These are phyloP conservation scores for Parastagonospora nodorum DNA, from an alignment of 2,329 filamentous ascomycete species.

Conservation along the genomic window DNA sequence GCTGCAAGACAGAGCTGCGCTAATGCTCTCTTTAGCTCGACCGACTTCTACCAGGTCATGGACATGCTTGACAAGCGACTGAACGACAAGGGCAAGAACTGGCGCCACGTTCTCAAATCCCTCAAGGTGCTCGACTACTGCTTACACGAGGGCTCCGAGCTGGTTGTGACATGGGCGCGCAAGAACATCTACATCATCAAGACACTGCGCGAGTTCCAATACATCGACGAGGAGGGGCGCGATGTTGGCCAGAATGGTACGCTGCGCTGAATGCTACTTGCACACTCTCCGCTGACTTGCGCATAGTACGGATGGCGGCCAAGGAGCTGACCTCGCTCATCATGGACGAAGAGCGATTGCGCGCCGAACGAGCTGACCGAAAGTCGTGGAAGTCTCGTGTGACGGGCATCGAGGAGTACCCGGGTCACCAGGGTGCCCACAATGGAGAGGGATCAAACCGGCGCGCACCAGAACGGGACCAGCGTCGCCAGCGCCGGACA, in stretches of 20 bases:
- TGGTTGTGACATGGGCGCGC: constrained; percentile 96
- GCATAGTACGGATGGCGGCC: constrained; percentile 85
- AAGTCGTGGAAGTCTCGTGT: constrained; percentile 98
- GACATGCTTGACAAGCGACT: constrained; percentile 99
- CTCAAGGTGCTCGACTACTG: constrained; percentile 98
- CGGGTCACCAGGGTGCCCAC: constrained; percentile 43
- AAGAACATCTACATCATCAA: constrained; percentile 99
- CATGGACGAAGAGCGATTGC: constrained; percentile 89
- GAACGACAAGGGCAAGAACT: constrained; percentile 99
- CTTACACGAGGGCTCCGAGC: constrained; percentile 92
- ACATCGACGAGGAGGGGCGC: constrained; percentile 91
- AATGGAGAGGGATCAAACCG: constrained; percentile 46
- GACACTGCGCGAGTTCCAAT: constrained; percentile 94
- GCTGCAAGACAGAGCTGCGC: constrained; percentile 16
- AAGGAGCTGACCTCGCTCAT: constrained; percentile 94
- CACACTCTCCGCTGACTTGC: constrained; percentile 18
- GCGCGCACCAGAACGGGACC: constrained; percentile 46
- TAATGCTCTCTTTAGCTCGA: constrained; percentile 65
- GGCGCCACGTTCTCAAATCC: constrained; percentile 96
- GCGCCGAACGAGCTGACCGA: constrained; percentile 86
- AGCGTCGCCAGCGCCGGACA: constrained; percentile 58
- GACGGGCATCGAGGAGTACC: constrained; percentile 86
- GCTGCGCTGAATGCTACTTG: constrained; percentile 29
- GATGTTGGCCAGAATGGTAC: constrained; percentile 96
- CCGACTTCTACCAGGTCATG: constrained; percentile 99